phyloP scores from a whole-genome alignment of 2,329 filamentous ascomycete genomes.

The Fusarium oxysporum region DNA sequence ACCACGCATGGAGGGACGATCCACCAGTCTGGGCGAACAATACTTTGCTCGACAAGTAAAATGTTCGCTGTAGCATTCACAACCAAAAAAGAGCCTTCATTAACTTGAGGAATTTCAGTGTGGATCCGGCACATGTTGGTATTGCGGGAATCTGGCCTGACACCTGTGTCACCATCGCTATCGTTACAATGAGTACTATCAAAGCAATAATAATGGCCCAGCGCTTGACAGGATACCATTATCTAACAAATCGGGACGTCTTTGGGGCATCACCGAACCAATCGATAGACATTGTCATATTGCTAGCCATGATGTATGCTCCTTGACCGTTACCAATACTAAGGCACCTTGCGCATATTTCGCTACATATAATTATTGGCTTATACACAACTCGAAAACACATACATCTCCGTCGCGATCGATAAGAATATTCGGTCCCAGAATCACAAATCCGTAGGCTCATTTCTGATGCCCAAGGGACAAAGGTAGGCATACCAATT shows the following conservation, averaged over 20 bases:
- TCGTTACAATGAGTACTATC: not conserved
- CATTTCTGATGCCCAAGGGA: not conserved
- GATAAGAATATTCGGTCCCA: not conserved
- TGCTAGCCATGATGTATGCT: not conserved
- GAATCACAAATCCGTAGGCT: not conserved
- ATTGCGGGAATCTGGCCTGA: slow-evolving; percentile 20
- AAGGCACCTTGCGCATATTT: not conserved
- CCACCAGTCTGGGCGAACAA: slow-evolving; percentile 20
- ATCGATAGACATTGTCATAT: slow-evolving; percentile 5
- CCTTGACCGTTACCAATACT: not conserved
- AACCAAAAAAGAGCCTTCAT: not conserved
- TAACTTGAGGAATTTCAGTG: not conserved
- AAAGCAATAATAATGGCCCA: slow-evolving; percentile 3
- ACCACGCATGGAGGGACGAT: not conserved
- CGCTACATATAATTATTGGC: not conserved
- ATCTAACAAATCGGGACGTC: not conserved
- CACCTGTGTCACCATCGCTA: not conserved
- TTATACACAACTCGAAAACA: not conserved
- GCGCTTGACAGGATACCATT: not conserved
- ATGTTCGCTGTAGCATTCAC: not conserved
- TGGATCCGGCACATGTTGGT: slow-evolving; percentile 4
- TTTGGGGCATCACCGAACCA: slow-evolving; percentile 3
- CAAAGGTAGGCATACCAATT: not conserved
- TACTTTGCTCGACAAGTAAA: not conserved
- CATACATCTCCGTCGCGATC: not conserved